Conservation (phyloP, 345 rosid genomes). For the Melaleuca quinquenervia region DNA sequence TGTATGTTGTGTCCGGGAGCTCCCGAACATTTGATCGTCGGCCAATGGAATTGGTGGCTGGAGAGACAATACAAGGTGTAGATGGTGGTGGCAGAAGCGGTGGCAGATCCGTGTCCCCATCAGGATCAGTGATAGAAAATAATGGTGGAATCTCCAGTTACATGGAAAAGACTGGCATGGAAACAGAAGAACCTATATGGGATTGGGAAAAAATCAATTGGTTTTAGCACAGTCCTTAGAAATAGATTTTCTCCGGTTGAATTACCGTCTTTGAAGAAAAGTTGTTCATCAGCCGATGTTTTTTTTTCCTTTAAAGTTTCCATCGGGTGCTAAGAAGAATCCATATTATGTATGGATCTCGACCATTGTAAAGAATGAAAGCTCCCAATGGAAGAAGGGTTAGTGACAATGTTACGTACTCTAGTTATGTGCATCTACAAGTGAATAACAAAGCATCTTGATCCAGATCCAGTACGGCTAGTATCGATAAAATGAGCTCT, state of each 20-base stretch:
- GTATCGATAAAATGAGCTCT: background rate
- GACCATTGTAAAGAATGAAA: background rate
- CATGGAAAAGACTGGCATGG: background rate
- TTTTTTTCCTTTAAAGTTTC: background rate
- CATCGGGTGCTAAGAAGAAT: background rate
- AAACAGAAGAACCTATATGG: slow-evolving; percentile 17
- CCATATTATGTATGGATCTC: background rate
- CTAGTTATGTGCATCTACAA: background rate
- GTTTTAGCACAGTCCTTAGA: background rate
- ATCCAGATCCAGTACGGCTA: background rate
- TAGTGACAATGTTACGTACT: background rate
- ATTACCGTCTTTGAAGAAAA: background rate
- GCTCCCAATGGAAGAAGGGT: background rate
- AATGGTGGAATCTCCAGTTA: background rate
- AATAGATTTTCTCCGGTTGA: background rate
- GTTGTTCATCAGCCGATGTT: background rate
- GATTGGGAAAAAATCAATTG: slow-evolving; percentile 50
- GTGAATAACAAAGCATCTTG: background rate
- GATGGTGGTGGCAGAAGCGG: slow-evolving; percentile 6
- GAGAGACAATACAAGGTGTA: slow-evolving; percentile 1
- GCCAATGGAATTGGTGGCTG: slow-evolving; percentile 29
- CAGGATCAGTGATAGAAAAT: background rate
- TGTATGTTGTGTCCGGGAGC: slow-evolving; percentile 65
- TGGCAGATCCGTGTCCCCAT: background rate
- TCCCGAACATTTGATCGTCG: slow-evolving; percentile 78